Percentiles rank a stretch among this genome's conserved stretches.
phyloP scores from a whole-genome alignment of 139 green algal genomes.

The Chlamydomonas schloesseri region DNA sequence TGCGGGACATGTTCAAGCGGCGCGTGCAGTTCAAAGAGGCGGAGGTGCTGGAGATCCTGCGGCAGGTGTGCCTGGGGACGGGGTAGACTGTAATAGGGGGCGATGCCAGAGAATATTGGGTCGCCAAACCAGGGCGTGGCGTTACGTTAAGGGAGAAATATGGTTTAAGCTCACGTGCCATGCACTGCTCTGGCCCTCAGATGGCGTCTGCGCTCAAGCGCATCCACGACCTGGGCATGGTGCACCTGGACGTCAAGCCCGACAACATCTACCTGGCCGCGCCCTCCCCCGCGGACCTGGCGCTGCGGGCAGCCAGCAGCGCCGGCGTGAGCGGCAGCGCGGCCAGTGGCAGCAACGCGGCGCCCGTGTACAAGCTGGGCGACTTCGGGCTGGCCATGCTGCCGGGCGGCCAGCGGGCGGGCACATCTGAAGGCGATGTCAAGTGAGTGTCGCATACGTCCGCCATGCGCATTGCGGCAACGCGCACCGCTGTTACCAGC shows the following conservation, averaged over 20 bases:
- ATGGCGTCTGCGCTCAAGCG: slow-evolving; percentile 82
- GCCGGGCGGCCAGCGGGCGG: slow-evolving; percentile 47
- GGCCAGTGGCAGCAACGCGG: too few relatives aligned
- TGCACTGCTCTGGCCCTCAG: slow-evolving; percentile 51
- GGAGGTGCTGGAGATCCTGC: slow-evolving; percentile 81
- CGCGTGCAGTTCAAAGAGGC: slow-evolving; percentile 64
- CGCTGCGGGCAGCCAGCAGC: not conserved
- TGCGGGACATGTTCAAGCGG: slow-evolving; percentile 31
- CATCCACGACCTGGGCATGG: slow-evolving; percentile 85
- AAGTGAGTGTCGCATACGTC: slow-evolving; percentile 54
- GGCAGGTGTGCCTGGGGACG: slow-evolving; percentile 64
- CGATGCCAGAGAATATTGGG: too few relatives aligned
- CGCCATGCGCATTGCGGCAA: not conserved
- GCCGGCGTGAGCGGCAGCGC: not conserved
- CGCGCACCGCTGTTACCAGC: too few relatives aligned
- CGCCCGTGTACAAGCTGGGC: slow-evolving; percentile 79
- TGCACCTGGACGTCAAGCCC: slow-evolving; percentile 96
- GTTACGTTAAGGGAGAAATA: too few relatives aligned
- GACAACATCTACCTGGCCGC: slow-evolving; percentile 88
- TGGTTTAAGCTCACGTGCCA: too few relatives aligned
- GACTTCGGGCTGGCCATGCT: slow-evolving; percentile 91
- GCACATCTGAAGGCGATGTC: slow-evolving; percentile 80
- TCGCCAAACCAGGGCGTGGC: too few relatives aligned
- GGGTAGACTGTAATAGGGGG: not conserved
- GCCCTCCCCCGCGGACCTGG: not conserved